A percentile compares a stretch with the other conserved stretches of the same genome.
Evolutionary conservation across 768 basidiomycete species (phyloP).

Genomic region (Fistulinella prunicolor): DNA sequence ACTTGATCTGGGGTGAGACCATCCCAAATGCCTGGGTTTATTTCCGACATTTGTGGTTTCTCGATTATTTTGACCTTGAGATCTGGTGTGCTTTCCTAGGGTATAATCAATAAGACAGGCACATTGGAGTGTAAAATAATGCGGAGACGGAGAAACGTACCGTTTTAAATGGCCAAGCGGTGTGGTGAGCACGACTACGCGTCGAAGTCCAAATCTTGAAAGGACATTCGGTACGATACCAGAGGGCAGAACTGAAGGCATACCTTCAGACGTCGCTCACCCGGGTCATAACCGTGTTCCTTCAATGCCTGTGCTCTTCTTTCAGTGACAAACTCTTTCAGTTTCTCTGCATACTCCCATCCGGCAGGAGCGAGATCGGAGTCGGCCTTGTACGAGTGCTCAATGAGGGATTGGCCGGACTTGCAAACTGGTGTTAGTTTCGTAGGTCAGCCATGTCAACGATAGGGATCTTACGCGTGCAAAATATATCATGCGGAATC

Average conservation of each 20-base stretch:
- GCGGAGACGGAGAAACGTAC: conserved; percentile 18
- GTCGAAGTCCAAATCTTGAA: conserved; percentile 95
- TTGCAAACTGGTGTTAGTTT: conserved; percentile 29
- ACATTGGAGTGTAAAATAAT: conserved; percentile 4
- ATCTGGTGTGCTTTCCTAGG: conserved; percentile 18
- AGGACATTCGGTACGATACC: conserved; percentile 1
- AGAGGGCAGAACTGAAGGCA: conserved; percentile 31
- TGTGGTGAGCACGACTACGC: conserved; percentile 87
- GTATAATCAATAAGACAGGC: background rate
- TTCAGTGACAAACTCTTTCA: conserved; percentile 88
- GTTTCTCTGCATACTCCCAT: conserved; percentile 88
- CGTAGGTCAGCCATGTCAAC: background rate
- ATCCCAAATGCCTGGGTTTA: conserved; percentile 98
- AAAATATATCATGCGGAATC: conserved; percentile 92
- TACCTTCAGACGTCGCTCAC: conserved; percentile 68
- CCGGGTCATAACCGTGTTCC: conserved; percentile 61
- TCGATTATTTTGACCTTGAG: conserved; percentile 81
- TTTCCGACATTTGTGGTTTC: conserved; percentile 96
- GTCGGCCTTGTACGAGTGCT: conserved; percentile 98
- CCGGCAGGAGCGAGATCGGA: conserved; percentile 93
- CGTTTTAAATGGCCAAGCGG: conserved; percentile 89
- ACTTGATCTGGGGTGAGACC: conserved; percentile 90
- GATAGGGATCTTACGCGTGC: conserved; percentile 64
- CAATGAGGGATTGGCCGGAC: conserved; percentile 98
- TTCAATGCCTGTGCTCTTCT: conserved; percentile 75